These are phyloP conservation scores for Blastomyces parvus DNA, from an alignment of 2,329 filamentous ascomycete genomes.

Conservation along the genomic window DNA sequence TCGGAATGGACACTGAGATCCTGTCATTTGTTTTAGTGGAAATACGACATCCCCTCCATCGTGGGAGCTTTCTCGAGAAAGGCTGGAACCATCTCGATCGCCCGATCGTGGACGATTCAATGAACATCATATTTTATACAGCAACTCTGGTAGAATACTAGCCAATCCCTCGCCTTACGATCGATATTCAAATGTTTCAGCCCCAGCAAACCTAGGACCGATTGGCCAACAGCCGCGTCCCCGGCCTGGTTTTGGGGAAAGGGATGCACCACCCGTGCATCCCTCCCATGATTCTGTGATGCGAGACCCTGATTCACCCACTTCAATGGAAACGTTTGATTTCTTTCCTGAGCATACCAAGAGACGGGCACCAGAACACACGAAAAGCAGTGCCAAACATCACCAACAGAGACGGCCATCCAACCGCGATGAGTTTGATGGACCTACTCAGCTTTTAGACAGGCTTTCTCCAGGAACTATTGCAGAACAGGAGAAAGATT, in stretches of 20 bases:
- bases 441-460: conserved; percentile 71
- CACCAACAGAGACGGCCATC: conserved; percentile 55
- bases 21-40: conserved; percentile 8
- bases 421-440: conserved; percentile 83
- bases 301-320: conserved; percentile 27
- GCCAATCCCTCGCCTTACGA: conserved; percentile 22
- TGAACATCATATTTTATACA: conserved; percentile 25
- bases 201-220: conserved; percentile 25
- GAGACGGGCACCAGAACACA: conserved; percentile 25
- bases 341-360: conserved; percentile 30
- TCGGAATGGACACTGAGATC: conserved; percentile 7
- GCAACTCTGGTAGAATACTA: conserved; percentile 19
- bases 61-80: conserved; percentile 12
- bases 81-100: conserved; percentile 15
- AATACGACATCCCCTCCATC: conserved; percentile 12
- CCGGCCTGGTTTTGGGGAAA: conserved; percentile 26
- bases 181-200: conserved; percentile 23
- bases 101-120: conserved; percentile 23
- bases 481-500: conserved; percentile 66
- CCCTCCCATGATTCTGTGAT: conserved; percentile 25
- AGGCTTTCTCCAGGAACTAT: conserved; percentile 61
- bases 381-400: conserved; percentile 27
- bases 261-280: conserved; percentile 24
- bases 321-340: conserved; percentile 27
- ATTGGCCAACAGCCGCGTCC: conserved; percentile 24